These are phyloP conservation scores for Kodamaea fungicola DNA, from an alignment of 1,139 yeast species.

Conservation along the genomic window DNA sequence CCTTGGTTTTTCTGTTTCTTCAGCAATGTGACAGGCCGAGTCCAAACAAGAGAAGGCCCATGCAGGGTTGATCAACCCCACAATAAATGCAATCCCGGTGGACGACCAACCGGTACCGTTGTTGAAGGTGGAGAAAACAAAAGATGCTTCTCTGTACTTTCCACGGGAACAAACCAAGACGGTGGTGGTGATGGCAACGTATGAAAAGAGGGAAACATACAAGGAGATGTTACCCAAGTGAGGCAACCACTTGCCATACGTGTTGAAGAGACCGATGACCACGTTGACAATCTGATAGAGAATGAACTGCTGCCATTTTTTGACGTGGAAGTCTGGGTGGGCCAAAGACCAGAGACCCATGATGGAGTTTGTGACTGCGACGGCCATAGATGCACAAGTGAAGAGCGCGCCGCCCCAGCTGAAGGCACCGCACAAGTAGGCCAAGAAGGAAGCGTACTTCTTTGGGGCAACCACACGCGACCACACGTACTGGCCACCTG, in stretches of 20 bases:
- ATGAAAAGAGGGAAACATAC: slow-evolving; percentile 53
- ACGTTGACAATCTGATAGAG: slow-evolving; percentile 42
- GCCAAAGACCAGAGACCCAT: slow-evolving; percentile 53
- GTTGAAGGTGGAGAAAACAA: slow-evolving; percentile 58
- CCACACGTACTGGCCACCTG: slow-evolving; percentile 70
- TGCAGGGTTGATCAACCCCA: slow-evolving; percentile 64
- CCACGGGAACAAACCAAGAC: slow-evolving; percentile 56
- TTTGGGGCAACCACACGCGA: slow-evolving; percentile 54
- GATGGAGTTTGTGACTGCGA: slow-evolving; percentile 48
- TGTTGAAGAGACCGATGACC: slow-evolving; percentile 49
- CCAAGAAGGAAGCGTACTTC: slow-evolving; percentile 47
- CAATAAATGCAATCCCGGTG: slow-evolving; percentile 59
- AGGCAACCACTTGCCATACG: slow-evolving; percentile 58
- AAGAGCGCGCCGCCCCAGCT: slow-evolving; percentile 61
- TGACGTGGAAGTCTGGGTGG: slow-evolving; percentile 41
- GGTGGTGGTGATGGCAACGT: slow-evolving; percentile 51
- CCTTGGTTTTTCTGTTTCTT: slow-evolving; percentile 59
- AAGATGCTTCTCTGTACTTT: slow-evolving; percentile 50
- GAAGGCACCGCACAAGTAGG: slow-evolving; percentile 55
- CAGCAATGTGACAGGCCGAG: slow-evolving; percentile 70
- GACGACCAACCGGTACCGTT: slow-evolving; percentile 67
- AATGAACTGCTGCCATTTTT: slow-evolving; percentile 58
- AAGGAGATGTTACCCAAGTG: slow-evolving; percentile 49
- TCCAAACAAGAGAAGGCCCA: slow-evolving; percentile 71
- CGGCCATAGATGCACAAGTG: slow-evolving; percentile 58